Percentiles rank a stretch among this genome's conserved stretches.
Evolutionary conservation across 129 eudicot species (phyloP).

Genomic region (Ambrosia artemisiifolia): DNA sequence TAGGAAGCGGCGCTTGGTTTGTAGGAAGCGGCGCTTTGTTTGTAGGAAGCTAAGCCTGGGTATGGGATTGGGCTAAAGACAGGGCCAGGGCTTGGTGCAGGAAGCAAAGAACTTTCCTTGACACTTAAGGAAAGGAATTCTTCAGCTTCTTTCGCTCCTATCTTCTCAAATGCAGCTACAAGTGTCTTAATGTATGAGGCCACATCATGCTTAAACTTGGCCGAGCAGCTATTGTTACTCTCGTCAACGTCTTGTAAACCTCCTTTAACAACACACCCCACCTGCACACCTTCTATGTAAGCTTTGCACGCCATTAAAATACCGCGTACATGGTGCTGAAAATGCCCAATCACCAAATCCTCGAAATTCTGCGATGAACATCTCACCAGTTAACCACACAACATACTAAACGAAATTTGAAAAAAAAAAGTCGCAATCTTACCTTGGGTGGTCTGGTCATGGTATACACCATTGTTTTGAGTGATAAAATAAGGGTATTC

Average conservation of each 20-base stretch:
- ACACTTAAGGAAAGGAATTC: constrained; percentile 35
- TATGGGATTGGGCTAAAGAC: no score
- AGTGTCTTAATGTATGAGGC: constrained; percentile 35
- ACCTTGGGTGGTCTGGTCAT: constrained; percentile 73
- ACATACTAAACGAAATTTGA: neutral
- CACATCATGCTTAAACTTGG: constrained; percentile 40
- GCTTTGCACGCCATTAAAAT: constrained; percentile 74
- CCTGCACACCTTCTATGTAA: constrained; percentile 69
- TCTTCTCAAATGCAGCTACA: constrained; percentile 38
- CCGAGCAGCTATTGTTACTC: constrained; percentile 50
- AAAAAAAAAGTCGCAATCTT: neutral
- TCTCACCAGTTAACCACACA: neutral
- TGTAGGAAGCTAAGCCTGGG: no score
- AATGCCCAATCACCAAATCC: constrained; percentile 76
- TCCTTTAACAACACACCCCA: constrained; percentile 63
- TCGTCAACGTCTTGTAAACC: constrained; percentile 60
- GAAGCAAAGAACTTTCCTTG: constrained; percentile 5
- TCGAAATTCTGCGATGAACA: constrained; percentile 58
- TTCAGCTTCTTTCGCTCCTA: constrained; percentile 58
- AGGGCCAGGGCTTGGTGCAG: neutral
- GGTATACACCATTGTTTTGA: constrained; percentile 59
- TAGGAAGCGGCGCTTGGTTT: no score
- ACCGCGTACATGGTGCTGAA: constrained; percentile 45
- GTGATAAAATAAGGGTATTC: constrained; percentile 43
- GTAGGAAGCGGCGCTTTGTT: no score